A percentile compares a stretch with the other conserved stretches of the same genome.
These are phyloP conservation scores for Aspergillus tubingensis DNA, from an alignment of 2,329 filamentous ascomycete genomes.

Conservation along the genomic window DNA sequence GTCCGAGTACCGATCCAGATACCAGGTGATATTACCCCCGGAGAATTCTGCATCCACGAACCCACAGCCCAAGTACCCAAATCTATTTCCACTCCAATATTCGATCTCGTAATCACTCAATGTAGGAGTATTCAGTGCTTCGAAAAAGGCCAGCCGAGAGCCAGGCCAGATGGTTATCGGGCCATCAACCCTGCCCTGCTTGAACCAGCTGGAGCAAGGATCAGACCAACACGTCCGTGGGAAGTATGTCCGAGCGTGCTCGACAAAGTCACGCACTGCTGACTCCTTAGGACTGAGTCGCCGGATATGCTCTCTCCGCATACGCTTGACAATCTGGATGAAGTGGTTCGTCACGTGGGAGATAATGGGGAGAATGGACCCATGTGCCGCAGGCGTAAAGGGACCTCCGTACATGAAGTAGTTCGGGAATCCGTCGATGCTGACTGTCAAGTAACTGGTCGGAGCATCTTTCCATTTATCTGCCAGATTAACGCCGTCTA, in stretches of 20 bases:
- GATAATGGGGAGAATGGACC: slow-evolving; percentile 13
- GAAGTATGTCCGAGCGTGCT: slow-evolving; percentile 15
- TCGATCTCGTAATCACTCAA: slow-evolving; percentile 17
- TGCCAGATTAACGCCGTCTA: slow-evolving; percentile 23
- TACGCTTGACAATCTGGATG: slow-evolving; percentile 12
- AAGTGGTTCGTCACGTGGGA: slow-evolving; percentile 7
- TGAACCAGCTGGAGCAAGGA: slow-evolving; percentile 21
- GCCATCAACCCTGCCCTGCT: slow-evolving; percentile 11
- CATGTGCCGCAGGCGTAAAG: slow-evolving; percentile 13
- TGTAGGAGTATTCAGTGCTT: neutral
- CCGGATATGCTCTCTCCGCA: slow-evolving; percentile 16
- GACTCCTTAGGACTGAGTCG: slow-evolving; percentile 10
- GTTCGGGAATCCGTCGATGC: slow-evolving; percentile 35
- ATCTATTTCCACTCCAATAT: slow-evolving; percentile 17
- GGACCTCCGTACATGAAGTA: slow-evolving; percentile 28
- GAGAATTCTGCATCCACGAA: slow-evolving; percentile 13
- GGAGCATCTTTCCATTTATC: slow-evolving; percentile 31
- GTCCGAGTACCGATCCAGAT: slow-evolving; percentile 14
- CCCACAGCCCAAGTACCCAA: slow-evolving; percentile 14
- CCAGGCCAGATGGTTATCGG: slow-evolving; percentile 17
- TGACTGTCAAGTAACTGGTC: slow-evolving; percentile 37
- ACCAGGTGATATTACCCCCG: slow-evolving; percentile 10
- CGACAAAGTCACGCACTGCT: slow-evolving; percentile 14
- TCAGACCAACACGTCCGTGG: slow-evolving; percentile 20
- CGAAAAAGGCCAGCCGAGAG: slow-evolving; percentile 11